A percentile compares a stretch with the other conserved stretches of the same genome.
Conservation (phyloP, 2,329 filamentous ascomycete genomes). For the Ophiostoma ulmi region DNA sequence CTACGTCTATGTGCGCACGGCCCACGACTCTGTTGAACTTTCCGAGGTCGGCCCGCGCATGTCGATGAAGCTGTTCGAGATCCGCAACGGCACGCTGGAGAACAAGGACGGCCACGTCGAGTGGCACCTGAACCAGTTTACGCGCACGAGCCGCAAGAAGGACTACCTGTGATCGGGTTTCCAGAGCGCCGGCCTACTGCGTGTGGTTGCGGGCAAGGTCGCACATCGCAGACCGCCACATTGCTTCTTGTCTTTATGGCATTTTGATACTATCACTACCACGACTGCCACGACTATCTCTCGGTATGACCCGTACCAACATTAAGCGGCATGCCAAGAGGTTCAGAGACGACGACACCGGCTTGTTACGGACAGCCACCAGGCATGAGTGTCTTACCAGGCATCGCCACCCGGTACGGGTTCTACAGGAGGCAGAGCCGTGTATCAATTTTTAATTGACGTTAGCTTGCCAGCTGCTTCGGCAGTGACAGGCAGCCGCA, state of each 20-base stretch:
- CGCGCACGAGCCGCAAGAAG: slow-evolving; percentile 89
- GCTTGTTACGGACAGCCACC: neutral
- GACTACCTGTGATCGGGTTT: slow-evolving; percentile 67
- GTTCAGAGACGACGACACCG: neutral
- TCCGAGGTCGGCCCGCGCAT: slow-evolving; percentile 88
- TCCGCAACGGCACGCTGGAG: slow-evolving; percentile 82
- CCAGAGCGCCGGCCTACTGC: neutral
- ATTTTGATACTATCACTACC: neutral
- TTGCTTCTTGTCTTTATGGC: neutral
- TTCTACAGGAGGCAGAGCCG: neutral
- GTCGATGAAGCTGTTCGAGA: slow-evolving; percentile 96
- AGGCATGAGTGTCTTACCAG: neutral
- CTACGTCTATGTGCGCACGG: slow-evolving; percentile 74
- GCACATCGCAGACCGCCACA: neutral
- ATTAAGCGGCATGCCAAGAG: slow-evolving; percentile 9
- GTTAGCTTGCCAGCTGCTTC: neutral
- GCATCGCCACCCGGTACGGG: neutral
- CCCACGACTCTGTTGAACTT: slow-evolving; percentile 82
- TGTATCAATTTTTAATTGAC: neutral
- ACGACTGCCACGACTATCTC: neutral
- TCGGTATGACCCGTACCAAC: neutral
- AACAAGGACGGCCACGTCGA: slow-evolving; percentile 94
- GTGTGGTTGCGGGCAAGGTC: no score
- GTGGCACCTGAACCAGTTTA: slow-evolving; percentile 95
- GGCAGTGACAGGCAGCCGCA: neutral